A percentile compares a stretch with the other conserved stretches of the same genome.
Evolutionary conservation across 371 early-diverging fungal genomes (phyloP).

Genomic region (Nosema bombycis): DNA sequence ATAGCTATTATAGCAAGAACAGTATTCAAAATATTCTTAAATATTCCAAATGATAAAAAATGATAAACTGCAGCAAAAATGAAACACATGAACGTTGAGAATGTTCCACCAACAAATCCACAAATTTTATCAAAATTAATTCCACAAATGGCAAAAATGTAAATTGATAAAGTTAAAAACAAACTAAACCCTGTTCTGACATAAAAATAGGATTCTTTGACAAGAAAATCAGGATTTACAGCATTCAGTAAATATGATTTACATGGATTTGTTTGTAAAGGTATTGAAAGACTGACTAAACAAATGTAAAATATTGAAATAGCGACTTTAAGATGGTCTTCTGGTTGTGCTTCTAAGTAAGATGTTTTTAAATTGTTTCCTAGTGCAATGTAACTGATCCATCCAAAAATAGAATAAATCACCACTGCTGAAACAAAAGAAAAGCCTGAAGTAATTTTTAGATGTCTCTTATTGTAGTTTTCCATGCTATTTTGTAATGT

Average conservation of each 20-base stretch:
- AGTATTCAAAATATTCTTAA: background rate
- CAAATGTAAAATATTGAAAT: slow-evolving; percentile 30
- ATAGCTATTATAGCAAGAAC: background rate
- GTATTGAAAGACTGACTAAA: slow-evolving; percentile 32
- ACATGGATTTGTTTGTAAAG: slow-evolving; percentile 42
- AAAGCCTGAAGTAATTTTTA: slow-evolving; percentile 9
- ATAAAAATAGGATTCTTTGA: slow-evolving; percentile 1
- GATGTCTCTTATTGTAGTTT: background rate
- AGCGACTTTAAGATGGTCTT: background rate
- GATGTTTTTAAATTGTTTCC: slow-evolving; percentile 3
- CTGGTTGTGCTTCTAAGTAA: slow-evolving; percentile 20
- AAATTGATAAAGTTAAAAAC: slow-evolving; percentile 13
- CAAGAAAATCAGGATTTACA: slow-evolving; percentile 13
- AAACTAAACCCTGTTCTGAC: background rate
- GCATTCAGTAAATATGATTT: slow-evolving; percentile 23
- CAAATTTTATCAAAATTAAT: slow-evolving; percentile 17
- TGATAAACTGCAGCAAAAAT: slow-evolving; percentile 40
- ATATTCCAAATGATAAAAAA: slow-evolving; percentile 3
- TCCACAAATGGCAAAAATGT: slow-evolving; percentile 8
- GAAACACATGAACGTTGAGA: slow-evolving; percentile 44
- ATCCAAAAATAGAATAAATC: slow-evolving; percentile 46
- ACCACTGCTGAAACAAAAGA: slow-evolving; percentile 1
- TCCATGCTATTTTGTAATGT: slow-evolving; percentile 43
- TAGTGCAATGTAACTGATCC: slow-evolving; percentile 26
- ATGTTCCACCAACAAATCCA: slow-evolving; percentile 32